phyloP scores from a whole-genome alignment of 75 land plant genomes.

The Sequoia sempervirens region DNA sequence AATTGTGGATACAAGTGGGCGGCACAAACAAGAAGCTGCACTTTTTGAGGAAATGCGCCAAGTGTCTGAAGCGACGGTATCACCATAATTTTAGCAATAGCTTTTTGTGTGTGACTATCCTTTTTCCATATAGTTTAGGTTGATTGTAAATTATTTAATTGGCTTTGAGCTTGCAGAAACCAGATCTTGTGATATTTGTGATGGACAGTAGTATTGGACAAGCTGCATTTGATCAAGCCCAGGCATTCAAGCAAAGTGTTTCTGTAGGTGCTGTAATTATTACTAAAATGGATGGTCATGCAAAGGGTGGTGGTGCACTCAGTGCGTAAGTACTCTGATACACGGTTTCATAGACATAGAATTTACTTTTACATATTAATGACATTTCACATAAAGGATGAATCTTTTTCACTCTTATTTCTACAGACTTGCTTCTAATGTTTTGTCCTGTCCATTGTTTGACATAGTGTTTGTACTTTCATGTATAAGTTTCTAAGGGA shows the following conservation, averaged over 20 bases:
- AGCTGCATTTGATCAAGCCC: constrained; percentile 98
- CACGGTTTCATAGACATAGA: background rate
- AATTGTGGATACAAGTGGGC: constrained; percentile 98
- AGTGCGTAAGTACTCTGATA: constrained; percentile 81
- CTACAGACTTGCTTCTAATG: background rate
- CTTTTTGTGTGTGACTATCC: background rate
- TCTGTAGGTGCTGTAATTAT: constrained; percentile 97
- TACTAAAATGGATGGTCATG: constrained; percentile 99
- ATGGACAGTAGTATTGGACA: constrained; percentile 99
- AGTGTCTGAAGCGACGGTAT: constrained; percentile 97
- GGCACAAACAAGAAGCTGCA: constrained; percentile 98
- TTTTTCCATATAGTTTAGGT: background rate
- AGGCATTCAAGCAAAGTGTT: constrained; percentile 98
- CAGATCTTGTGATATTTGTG: constrained; percentile 94
- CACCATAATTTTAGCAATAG: background rate
- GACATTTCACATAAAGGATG: background rate
- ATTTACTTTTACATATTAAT: background rate
- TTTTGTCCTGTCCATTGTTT: background rate
- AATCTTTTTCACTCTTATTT: background rate
- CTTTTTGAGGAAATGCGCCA: constrained; percentile 99
- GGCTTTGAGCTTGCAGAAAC: constrained; percentile 54
- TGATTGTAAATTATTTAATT: background rate
- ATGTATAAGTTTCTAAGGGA: background rate
- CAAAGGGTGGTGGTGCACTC: constrained; percentile 99
- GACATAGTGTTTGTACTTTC: background rate